These are phyloP conservation scores for Amaranthus hypochondriacus DNA, from an alignment of 148 eudicot genomes.

Conservation along the genomic window DNA sequence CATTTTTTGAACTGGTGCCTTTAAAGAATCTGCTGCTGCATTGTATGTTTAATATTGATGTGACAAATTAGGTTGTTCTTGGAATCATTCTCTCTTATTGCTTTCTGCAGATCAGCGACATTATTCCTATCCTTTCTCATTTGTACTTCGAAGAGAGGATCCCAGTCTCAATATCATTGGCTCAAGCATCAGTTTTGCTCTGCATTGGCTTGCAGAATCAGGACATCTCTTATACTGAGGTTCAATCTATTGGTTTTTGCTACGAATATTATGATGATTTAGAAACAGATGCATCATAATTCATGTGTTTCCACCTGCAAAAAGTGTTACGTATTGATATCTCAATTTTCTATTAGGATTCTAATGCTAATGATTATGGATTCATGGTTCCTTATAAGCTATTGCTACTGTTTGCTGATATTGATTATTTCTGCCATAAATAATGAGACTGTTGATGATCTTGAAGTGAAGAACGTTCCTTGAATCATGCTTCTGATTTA, in stretches of 20 bases:
- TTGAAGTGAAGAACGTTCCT: neutral
- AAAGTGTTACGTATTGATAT: neutral
- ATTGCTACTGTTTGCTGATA: neutral
- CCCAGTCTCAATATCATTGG: slow-evolving; percentile 67
- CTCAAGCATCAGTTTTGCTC: slow-evolving; percentile 87
- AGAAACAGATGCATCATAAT: neutral
- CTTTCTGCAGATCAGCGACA: slow-evolving; percentile 51
- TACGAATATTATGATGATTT: neutral
- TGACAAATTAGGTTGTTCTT: neutral
- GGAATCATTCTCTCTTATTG: neutral
- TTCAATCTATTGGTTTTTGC: slow-evolving; percentile 25
- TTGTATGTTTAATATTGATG: neutral
- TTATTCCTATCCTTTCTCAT: slow-evolving; percentile 43
- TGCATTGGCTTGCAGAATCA: slow-evolving; percentile 79
- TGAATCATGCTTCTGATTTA: neutral
- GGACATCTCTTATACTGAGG: slow-evolving; percentile 64
- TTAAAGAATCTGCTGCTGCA: neutral
- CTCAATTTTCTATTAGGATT: neutral
- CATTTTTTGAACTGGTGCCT: neutral
- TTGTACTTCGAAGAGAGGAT: slow-evolving; percentile 65
- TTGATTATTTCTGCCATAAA: neutral
- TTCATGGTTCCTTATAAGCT: neutral
- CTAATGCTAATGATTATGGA: neutral
- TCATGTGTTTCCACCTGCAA: neutral
- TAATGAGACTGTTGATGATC: neutral